These are phyloP conservation scores for Fraxinus dipetala DNA, from an alignment of 305 asterid species.

Conservation along the genomic window DNA sequence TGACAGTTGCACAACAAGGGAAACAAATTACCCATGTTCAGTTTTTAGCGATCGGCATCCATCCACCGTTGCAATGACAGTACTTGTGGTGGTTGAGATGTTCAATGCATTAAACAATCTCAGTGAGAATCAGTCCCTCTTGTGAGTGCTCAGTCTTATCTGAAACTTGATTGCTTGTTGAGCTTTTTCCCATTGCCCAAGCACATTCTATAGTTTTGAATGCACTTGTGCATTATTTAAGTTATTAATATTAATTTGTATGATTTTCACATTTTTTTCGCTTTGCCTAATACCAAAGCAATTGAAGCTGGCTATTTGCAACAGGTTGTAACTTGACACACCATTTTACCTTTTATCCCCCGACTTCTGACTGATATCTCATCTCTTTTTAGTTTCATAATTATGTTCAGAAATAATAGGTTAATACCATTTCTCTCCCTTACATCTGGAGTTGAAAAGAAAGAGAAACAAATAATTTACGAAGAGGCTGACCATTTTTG, in stretches of 20 bases:
- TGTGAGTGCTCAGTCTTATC: slow-evolving; percentile 49
- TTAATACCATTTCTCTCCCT: not conserved
- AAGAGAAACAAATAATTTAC: not conserved
- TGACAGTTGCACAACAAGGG: slow-evolving; percentile 90
- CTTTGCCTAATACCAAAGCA: not conserved
- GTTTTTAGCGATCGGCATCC: slow-evolving; percentile 89
- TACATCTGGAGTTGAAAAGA: not conserved
- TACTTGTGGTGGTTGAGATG: slow-evolving; percentile 97
- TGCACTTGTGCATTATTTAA: not conserved
- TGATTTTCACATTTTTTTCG: not conserved
- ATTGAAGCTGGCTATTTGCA: not conserved
- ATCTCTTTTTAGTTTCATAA: not conserved
- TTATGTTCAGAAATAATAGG: not conserved
- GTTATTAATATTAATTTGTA: not conserved
- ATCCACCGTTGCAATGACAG: slow-evolving; percentile 96
- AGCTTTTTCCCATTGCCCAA: slow-evolving; percentile 3
- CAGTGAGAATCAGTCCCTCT: slow-evolving; percentile 94
- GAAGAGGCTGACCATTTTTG: not conserved
- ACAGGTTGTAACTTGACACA: not conserved
- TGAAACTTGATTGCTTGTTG: not conserved
- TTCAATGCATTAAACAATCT: slow-evolving; percentile 97
- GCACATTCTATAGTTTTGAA: not conserved
- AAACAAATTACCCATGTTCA: slow-evolving; percentile 69
- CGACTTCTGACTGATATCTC: not conserved
- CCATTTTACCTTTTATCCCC: not conserved